These are phyloP conservation scores for Plantago coronopus DNA, from an alignment of 305 asterid genomes.

Conservation along the genomic window DNA sequence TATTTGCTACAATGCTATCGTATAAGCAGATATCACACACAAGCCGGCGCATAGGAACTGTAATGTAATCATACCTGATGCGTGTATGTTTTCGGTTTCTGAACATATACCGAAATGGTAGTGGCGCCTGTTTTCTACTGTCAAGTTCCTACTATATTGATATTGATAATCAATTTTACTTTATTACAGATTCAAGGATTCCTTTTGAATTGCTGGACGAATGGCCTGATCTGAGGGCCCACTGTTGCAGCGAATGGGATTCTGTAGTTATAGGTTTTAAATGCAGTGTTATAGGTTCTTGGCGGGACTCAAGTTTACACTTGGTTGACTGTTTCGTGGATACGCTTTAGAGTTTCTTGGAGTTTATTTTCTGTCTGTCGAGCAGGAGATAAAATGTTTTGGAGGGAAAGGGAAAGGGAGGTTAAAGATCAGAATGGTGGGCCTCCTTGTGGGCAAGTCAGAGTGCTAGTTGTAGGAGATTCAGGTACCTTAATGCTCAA, in stretches of 20 bases:
- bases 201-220: slow-evolving; percentile 8
- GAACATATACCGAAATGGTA: too few species aligned
- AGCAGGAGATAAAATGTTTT: slow-evolving; percentile 50
- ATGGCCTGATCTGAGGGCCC: neutral
- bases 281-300: too few species aligned
- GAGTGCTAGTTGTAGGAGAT: slow-evolving; percentile 83
- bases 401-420: slow-evolving; percentile 76
- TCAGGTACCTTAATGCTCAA: slow-evolving; percentile 36
- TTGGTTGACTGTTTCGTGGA: slow-evolving; percentile 7
- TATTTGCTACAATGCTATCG: too few species aligned
- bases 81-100: too few species aligned
- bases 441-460: slow-evolving; percentile 89
- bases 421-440: slow-evolving; percentile 60
- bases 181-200: neutral
- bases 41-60: too few species aligned
- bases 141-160: neutral
- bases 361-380: slow-evolving; percentile 13
- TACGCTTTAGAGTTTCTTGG: slow-evolving; percentile 11
- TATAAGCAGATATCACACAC: too few species aligned
- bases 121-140: too few species aligned
- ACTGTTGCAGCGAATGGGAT: slow-evolving; percentile 16
- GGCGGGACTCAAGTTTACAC: slow-evolving; percentile 22
- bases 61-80: too few species aligned
- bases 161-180: neutral
- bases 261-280: slow-evolving; percentile 15